Evolutionary conservation across 768 basidiomycete species (phyloP), one percentile per base, ranked within the genome.

Genomic region (Dentipellis sp.): DNA sequence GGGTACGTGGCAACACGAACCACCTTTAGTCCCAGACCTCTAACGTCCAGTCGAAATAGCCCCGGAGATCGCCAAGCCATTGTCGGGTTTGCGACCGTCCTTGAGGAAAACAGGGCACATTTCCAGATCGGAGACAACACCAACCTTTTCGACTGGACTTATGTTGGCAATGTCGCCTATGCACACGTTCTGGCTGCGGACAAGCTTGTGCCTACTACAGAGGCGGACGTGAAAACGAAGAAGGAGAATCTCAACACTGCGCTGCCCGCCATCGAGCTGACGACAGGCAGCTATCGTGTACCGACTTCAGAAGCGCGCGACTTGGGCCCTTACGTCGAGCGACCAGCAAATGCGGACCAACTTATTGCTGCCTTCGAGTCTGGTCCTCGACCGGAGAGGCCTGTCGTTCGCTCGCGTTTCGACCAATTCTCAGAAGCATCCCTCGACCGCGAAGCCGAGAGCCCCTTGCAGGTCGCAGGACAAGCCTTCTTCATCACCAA

Each of bases 401-500:
- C 83, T 9, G 80, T 88, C 50, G 69, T 84, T 40, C 83, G 92
- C 19, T 88, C 84, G 39, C 83, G 84, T 16, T 94, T 90, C 69
- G 94, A 97, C 70, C 84, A 83, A 56, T 78, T 94, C 55, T 79
- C 84, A 2, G 80, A 82, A 10, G 66, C 70, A 29, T 76, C 78
- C 12, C 71, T 91, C 54, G 77, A 74, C 34, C 74, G 78, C 47
- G 72, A 78, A 40, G 72, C 77, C 6, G 68, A 68, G 0, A 78
- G 79, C 52, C 82, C 84, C 8, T 75, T 93, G 9, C 79, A 85
- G 61, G 90, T 97, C 53, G 94, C 92, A 4, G 95, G 95, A 0
- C 90, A 97, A 68, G 90, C 73, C 3, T 99, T 94, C 75, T 95
- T 93, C 78, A 90, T 99, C 71, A 94, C 94, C 56, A 98, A 98